These are phyloP conservation scores for Podaxis pistillaris DNA, from an alignment of 768 basidiomycete species.

Conservation along the genomic window DNA sequence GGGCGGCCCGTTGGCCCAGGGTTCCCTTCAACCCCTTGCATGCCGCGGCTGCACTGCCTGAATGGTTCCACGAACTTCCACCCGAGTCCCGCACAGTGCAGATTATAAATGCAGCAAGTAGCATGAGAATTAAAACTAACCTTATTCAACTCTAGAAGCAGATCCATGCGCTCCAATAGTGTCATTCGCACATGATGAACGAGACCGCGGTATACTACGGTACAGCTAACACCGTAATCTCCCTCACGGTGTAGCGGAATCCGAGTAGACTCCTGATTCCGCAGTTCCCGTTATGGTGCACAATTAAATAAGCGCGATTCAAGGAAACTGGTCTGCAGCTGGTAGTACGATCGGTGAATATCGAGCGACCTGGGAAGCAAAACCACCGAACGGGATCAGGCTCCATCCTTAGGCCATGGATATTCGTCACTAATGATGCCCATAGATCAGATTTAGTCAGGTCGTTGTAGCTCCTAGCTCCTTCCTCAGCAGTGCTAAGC, in stretches of 20 bases:
- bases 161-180: background rate
- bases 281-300: too few species aligned
- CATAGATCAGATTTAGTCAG: background rate
- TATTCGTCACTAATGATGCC: background rate
- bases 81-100: too few species aligned
- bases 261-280: too few species aligned
- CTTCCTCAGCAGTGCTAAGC: too few species aligned
- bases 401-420: background rate
- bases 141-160: background rate
- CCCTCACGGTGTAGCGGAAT: background rate
- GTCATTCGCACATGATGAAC: background rate
- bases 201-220: background rate
- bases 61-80: too few species aligned
- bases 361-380: background rate
- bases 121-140: too few species aligned
- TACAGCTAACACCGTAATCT: background rate
- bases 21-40: background rate
- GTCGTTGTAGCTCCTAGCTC: background rate
- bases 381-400: background rate
- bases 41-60: too few species aligned
- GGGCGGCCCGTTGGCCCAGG: background rate
- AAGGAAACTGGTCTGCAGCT: background rate
- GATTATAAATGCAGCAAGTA: too few species aligned
- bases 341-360: background rate
- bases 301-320: too few species aligned